A percentile compares a stretch with the other conserved stretches of the same genome.
Conservation (phyloP, 306 rosid genomes). For the Amphicarpaea edgeworthii region DNA sequence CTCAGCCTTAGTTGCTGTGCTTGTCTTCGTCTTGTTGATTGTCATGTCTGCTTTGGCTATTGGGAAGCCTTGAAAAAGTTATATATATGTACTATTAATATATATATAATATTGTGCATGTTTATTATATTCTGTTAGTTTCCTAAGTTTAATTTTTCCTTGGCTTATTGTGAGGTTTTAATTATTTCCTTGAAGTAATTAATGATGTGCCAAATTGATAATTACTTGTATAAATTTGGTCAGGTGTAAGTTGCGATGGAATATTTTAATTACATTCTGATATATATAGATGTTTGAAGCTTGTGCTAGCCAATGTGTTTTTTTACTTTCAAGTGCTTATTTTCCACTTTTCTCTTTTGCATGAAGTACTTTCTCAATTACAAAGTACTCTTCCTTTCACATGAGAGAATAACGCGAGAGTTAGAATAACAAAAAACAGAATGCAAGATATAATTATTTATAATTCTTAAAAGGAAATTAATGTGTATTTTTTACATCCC, state of each 20-base stretch:
- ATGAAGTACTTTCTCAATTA: background rate
- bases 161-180: slow-evolving; percentile 37
- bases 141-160: background rate
- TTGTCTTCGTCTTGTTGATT: slow-evolving; percentile 57
- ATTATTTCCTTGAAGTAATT: background rate
- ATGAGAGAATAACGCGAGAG: background rate
- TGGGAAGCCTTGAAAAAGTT: slow-evolving; percentile 43
- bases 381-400: background rate
- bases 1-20: slow-evolving; percentile 62
- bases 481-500: background rate
- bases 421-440: background rate
- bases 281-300: background rate
- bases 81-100: background rate
- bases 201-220: background rate
- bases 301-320: background rate
- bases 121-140: slow-evolving; percentile 16
- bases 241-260: slow-evolving; percentile 9
- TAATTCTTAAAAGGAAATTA: background rate
- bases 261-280: background rate
- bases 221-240: slow-evolving; percentile 13
- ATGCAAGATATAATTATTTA: background rate
- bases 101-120: background rate
- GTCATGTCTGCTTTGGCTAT: slow-evolving; percentile 70
- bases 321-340: background rate
- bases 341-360: background rate